A percentile compares a stretch with the other conserved stretches of the same genome.
phyloP scores from a whole-genome alignment of 2,329 filamentous ascomycete species.

The Epichloe gansuensis region DNA sequence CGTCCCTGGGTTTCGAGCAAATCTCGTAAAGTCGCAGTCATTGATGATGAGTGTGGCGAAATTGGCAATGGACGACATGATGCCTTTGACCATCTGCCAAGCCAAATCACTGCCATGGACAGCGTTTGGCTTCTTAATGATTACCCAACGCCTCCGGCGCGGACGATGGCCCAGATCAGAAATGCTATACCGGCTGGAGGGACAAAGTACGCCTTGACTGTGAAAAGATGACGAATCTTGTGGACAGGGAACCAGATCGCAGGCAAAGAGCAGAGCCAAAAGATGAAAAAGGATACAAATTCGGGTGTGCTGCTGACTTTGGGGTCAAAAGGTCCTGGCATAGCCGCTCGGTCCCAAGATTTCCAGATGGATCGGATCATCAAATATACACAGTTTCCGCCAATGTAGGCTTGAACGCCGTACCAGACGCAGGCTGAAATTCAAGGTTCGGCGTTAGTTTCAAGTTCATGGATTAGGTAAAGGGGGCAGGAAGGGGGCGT shows the following conservation, averaged over 20 bases:
- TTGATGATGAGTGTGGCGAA: constrained; percentile 80
- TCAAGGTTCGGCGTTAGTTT: neutral
- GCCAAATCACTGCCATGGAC: constrained; percentile 56
- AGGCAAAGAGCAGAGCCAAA: constrained; percentile 70
- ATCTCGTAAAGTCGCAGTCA: constrained; percentile 76
- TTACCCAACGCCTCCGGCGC: constrained; percentile 72
- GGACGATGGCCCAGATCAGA: constrained; percentile 75
- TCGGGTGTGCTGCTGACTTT: constrained; percentile 60
- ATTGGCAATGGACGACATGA: constrained; percentile 85
- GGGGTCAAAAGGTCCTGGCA: constrained; percentile 54
- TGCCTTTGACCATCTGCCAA: constrained; percentile 73
- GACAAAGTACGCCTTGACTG: constrained; percentile 76
- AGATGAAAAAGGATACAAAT: constrained; percentile 76
- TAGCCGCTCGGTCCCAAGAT: constrained; percentile 44
- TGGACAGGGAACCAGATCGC: constrained; percentile 86
- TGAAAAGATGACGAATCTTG: constrained; percentile 80
- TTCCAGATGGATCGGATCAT: constrained; percentile 84
- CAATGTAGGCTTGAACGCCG: constrained; percentile 76
- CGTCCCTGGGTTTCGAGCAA: constrained; percentile 66
- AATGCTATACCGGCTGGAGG: constrained; percentile 75
- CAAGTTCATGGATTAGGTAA: neutral
- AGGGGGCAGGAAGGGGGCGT: no score
- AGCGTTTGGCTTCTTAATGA: constrained; percentile 56
- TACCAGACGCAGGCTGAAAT: constrained; percentile 67
- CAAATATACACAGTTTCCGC: constrained; percentile 70